Evolutionary conservation across 2,329 filamentous ascomycete species (phyloP).

Genomic region (Paradendryphiella salina): DNA sequence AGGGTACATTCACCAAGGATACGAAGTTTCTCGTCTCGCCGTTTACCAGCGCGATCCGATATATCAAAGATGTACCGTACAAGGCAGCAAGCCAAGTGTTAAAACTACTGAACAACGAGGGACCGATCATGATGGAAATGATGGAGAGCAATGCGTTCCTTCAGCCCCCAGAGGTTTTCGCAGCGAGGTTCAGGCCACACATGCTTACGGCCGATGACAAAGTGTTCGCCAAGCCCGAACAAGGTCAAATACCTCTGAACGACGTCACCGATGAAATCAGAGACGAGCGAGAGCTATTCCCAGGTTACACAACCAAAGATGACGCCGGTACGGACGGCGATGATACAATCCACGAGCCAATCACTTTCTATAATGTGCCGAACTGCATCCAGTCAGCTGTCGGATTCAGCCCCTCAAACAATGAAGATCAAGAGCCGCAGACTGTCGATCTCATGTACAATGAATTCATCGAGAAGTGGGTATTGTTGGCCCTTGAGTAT

Average conservation of each 20-base stretch:
- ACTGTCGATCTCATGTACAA: conserved; percentile 87
- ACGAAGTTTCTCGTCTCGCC: conserved; percentile 84
- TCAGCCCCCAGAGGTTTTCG: conserved; percentile 52
- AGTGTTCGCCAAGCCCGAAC: conserved; percentile 5
- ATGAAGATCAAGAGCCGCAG: conserved; percentile 58
- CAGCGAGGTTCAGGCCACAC: conserved; percentile 28
- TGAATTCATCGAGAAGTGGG: conserved; percentile 84
- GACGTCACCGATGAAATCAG: not conserved
- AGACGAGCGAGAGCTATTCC: conserved; percentile 51
- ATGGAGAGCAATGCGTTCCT: conserved; percentile 43
- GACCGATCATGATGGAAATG: conserved; percentile 52
- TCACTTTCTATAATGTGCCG: conserved; percentile 76
- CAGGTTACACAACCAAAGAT: conserved; percentile 88
- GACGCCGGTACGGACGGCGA: conserved; percentile 84
- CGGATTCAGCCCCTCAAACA: conserved; percentile 52
- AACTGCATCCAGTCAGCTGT: conserved; percentile 78
- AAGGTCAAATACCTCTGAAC: conserved; percentile 18
- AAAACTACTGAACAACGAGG: conserved; percentile 60
- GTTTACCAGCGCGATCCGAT: conserved; percentile 78
- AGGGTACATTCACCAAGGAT: conserved; percentile 87
- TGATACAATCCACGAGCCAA: conserved; percentile 78
- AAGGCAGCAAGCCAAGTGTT: conserved; percentile 70
- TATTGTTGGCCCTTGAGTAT: conserved; percentile 73
- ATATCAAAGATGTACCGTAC: conserved; percentile 80
- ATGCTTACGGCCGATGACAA: conserved; percentile 13